Evolutionary conservation across 805 yeast species (phyloP).

Genomic region (Candida quercuum): DNA sequence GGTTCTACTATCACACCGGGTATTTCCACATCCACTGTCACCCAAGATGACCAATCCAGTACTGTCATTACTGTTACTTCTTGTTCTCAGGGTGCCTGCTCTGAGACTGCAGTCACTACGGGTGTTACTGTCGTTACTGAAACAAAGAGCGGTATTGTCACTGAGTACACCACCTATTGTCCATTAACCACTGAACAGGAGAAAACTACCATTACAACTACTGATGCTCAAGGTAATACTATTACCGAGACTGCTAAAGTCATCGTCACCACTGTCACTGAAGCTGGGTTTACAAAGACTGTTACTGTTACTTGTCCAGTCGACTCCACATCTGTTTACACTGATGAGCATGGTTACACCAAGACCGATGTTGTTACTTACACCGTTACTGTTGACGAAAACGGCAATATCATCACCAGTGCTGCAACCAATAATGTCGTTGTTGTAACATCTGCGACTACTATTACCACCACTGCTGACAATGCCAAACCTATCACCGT

Average conservation of each 20-base stretch:
- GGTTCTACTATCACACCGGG: conserved; percentile 18
- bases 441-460: background rate
- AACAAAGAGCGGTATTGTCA: conserved; percentile 1
- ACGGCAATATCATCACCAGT: no score
- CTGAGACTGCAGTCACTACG: no score
- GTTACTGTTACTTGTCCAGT: conserved; percentile 1
- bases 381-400: background rate
- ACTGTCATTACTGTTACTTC: conserved; percentile 11
- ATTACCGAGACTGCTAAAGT: background rate
- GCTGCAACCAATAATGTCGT: background rate
- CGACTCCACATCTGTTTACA: background rate
- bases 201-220: no score
- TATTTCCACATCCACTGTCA: conserved; percentile 18
- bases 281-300: background rate
- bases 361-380: background rate
- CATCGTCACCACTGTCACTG: background rate
- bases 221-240: conserved; percentile 1
- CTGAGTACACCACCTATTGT: background rate
- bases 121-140: background rate
- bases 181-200: no score
- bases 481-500: background rate
- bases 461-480: background rate
- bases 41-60: no score
- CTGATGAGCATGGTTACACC: background rate
- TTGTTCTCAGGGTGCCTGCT: no score